A percentile compares a stretch with the other conserved stretches of the same genome.
These are phyloP conservation scores for Xylaria cubensis DNA, from an alignment of 495 filamentous ascomycete genomes.

Conservation along the genomic window DNA sequence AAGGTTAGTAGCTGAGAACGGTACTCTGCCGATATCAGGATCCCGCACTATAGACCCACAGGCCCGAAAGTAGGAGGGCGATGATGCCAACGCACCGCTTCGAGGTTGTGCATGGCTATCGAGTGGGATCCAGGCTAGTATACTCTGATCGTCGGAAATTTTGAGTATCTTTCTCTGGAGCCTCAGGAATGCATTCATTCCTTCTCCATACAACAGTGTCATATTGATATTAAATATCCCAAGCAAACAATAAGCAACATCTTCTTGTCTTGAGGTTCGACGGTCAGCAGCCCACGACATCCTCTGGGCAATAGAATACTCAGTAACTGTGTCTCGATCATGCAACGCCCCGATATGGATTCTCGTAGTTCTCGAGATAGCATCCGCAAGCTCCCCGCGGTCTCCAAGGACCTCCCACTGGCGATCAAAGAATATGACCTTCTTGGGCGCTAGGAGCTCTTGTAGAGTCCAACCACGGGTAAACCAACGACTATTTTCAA, in stretches of 20 bases:
- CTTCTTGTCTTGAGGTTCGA: conserved; percentile 38
- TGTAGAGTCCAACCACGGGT: conserved; percentile 55
- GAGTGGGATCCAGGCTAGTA: too few relatives aligned
- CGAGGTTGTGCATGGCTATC: too few relatives aligned
- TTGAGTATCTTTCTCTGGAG: too few relatives aligned
- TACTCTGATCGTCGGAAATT: too few relatives aligned
- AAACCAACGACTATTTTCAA: conserved; percentile 50
- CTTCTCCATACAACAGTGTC: too few relatives aligned
- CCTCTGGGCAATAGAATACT: conserved; percentile 38
- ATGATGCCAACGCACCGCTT: too few relatives aligned
- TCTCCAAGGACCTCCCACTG: conserved; percentile 42
- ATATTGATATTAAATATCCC: conserved; percentile 49
- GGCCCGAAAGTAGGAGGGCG: too few relatives aligned
- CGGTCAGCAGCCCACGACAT: conserved; percentile 49
- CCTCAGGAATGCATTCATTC: too few relatives aligned
- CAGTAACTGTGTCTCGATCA: conserved; percentile 28
- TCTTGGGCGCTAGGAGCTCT: conserved; percentile 51
- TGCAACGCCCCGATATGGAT: conserved; percentile 37
- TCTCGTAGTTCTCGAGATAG: conserved; percentile 35
- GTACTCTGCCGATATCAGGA: too few relatives aligned
- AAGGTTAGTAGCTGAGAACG: too few relatives aligned
- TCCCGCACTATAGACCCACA: too few relatives aligned
- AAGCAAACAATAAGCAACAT: conserved; percentile 47
- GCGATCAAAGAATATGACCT: conserved; percentile 42
- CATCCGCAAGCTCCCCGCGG: conserved; percentile 21